phyloP scores from a whole-genome alignment of 139 green algal species.

The Chlamydomonas applanata region DNA sequence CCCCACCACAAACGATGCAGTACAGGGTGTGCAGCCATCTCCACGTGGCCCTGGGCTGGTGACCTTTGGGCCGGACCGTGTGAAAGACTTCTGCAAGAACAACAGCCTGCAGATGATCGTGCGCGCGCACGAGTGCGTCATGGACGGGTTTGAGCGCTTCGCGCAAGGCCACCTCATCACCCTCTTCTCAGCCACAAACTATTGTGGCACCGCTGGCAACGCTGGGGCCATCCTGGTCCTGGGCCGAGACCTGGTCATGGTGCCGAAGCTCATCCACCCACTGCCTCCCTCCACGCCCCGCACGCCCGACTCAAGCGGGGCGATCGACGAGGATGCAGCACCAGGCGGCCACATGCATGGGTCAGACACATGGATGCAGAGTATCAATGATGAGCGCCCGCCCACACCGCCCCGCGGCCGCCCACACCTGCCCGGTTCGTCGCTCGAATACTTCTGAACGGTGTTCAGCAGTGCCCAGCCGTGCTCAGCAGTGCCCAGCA shows the following conservation, averaged over 20 bases:
- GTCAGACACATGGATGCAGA: constrained; percentile 64
- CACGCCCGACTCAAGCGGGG: constrained; percentile 50
- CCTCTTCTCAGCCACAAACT: constrained; percentile 98
- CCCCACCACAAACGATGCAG: constrained; percentile 94
- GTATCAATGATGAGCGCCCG: constrained; percentile 89
- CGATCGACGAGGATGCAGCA: constrained; percentile 36
- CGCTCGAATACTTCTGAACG: constrained; percentile 67
- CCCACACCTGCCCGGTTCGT: constrained; percentile 51
- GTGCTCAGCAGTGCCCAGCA: no score
- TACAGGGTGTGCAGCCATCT: constrained; percentile 91
- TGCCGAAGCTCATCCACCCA: constrained; percentile 99
- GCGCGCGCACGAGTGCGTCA: constrained; percentile 98
- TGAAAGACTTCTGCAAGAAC: constrained; percentile 96
- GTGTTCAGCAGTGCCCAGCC: no score
- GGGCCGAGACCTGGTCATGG: constrained; percentile 94
- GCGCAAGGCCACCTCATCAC: constrained; percentile 95
- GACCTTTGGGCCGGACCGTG: constrained; percentile 96
- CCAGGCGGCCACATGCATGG: constrained; percentile 11
- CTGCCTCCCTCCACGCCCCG: constrained; percentile 80
- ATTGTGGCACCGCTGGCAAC: constrained; percentile 97
- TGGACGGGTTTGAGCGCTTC: constrained; percentile 99
- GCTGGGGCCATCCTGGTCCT: constrained; percentile 94
- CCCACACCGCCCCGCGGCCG: constrained; percentile 87
- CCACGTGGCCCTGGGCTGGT: constrained; percentile 90
- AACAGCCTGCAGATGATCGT: constrained; percentile 99